phyloP scores from a whole-genome alignment of 768 basidiomycete genomes.

The Russula olivacea region DNA sequence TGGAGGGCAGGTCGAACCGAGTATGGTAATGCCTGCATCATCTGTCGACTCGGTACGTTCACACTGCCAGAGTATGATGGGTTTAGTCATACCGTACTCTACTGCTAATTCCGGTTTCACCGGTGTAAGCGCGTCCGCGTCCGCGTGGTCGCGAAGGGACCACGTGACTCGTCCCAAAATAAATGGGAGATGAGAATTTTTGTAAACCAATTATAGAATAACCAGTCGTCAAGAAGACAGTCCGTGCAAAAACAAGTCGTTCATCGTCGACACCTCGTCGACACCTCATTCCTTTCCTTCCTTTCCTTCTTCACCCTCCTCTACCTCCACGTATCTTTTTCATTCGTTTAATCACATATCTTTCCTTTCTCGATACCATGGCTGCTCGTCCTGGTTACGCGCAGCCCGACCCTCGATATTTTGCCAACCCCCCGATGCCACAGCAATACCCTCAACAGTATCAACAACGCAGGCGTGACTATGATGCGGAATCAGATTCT shows the following conservation, averaged over 20 bases:
- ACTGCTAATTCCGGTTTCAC: no score
- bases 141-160: not conserved
- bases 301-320: not conserved
- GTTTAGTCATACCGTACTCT: conserved; percentile 4
- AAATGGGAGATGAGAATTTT: not conserved
- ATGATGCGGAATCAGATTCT: conserved; percentile 26
- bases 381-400: conserved; percentile 34
- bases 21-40: conserved; percentile 21
- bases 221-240: not conserved
- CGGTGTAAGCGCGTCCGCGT: not conserved
- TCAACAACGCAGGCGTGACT: conserved; percentile 22
- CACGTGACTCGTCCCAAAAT: conserved; percentile 5
- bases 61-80: conserved; percentile 23
- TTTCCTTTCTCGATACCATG: conserved; percentile 27
- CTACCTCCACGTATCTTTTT: not conserved
- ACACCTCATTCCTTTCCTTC: conserved; percentile 21
- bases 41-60: conserved; percentile 8
- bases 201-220: not conserved
- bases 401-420: conserved; percentile 32
- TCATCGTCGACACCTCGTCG: conserved; percentile 8
- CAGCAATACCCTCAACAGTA: conserved; percentile 25
- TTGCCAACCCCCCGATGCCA: conserved; percentile 27
- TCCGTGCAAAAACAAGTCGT: not conserved
- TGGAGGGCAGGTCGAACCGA: conserved; percentile 16
- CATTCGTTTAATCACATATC: conserved; percentile 13